Conservation (phyloP, 208 protist species). For the Acanthamoeba healyi region DNA sequence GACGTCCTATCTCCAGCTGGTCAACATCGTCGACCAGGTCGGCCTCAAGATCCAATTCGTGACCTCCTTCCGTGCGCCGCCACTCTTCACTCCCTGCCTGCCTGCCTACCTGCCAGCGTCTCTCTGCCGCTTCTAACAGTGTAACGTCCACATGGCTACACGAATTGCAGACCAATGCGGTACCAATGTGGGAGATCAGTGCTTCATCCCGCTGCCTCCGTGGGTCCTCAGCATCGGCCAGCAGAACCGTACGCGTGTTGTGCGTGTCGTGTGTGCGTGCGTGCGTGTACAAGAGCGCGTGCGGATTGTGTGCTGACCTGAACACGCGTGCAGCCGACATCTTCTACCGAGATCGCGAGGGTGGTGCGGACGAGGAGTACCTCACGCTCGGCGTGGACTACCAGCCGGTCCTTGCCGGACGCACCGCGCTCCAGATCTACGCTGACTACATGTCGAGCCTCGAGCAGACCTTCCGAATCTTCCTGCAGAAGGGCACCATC, state of each 20-base stretch:
- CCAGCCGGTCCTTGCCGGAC: slow-evolving; percentile 82
- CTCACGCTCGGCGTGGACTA: slow-evolving; percentile 87
- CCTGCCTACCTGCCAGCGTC: no score
- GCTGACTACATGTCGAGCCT: slow-evolving; percentile 87
- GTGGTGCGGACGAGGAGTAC: slow-evolving; percentile 87
- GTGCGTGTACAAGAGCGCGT: neutral
- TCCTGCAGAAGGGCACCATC: slow-evolving; percentile 55
- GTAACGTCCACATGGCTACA: no score
- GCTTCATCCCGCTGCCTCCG: slow-evolving; percentile 88
- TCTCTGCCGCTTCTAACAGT: no score
- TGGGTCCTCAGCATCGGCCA: slow-evolving; percentile 85
- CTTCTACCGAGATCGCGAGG: slow-evolving; percentile 87
- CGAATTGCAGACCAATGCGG: slow-evolving; percentile 91
- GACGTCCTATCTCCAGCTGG: slow-evolving; percentile 80
- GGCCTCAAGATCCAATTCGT: slow-evolving; percentile 87
- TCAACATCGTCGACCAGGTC: slow-evolving; percentile 75
- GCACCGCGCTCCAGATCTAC: slow-evolving; percentile 90
- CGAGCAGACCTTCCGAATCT: slow-evolving; percentile 38
- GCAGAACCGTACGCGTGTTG: slow-evolving; percentile 62
- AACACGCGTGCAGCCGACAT: slow-evolving; percentile 81
- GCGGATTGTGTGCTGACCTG: neutral
- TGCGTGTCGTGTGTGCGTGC: neutral
- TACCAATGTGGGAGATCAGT: slow-evolving; percentile 91
- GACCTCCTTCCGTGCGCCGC: slow-evolving; percentile 80
- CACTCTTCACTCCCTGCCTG: neutral